A percentile compares a stretch with the other conserved stretches of the same genome.
phyloP scores from a whole-genome alignment of 192 early-diverging fungal species.

The Phycomyces blakesleeanus region DNA sequence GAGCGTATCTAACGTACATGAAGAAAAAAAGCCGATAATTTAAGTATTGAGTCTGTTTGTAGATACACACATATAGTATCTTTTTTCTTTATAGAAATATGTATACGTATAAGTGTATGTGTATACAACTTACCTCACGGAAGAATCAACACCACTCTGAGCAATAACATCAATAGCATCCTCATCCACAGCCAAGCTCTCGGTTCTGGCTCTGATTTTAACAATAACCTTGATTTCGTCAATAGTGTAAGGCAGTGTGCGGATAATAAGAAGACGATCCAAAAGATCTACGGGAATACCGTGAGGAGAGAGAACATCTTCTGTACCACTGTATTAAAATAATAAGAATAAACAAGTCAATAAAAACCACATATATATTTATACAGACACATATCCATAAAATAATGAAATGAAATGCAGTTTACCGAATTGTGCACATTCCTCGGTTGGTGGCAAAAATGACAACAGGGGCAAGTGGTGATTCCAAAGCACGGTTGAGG shows the following conservation, averaged over 20 bases:
- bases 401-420: not conserved
- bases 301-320: slow-evolving; percentile 77
- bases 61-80: too few species aligned
- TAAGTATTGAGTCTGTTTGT: too few species aligned
- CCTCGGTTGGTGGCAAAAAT: slow-evolving; percentile 91
- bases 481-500: slow-evolving; percentile 96
- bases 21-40: too few species aligned
- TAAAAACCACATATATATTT: too few species aligned
- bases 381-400: too few species aligned
- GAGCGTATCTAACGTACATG: slow-evolving; percentile 89
- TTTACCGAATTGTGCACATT: slow-evolving; percentile 32
- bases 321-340: slow-evolving; percentile 75
- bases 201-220: slow-evolving; percentile 89
- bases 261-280: slow-evolving; percentile 94
- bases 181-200: slow-evolving; percentile 73
- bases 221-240: slow-evolving; percentile 90
- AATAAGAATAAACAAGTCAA: not conserved
- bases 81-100: too few species aligned
- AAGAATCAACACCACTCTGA: slow-evolving; percentile 82
- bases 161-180: slow-evolving; percentile 78
- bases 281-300: slow-evolving; percentile 96
- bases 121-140: slow-evolving; percentile 60
- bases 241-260: slow-evolving; percentile 87
- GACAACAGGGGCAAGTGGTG: slow-evolving; percentile 92
- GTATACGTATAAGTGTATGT: not conserved